Evolutionary conservation across 2,329 filamentous ascomycete genomes (phyloP).

Genomic region (Colletotrichum plurivorum): DNA sequence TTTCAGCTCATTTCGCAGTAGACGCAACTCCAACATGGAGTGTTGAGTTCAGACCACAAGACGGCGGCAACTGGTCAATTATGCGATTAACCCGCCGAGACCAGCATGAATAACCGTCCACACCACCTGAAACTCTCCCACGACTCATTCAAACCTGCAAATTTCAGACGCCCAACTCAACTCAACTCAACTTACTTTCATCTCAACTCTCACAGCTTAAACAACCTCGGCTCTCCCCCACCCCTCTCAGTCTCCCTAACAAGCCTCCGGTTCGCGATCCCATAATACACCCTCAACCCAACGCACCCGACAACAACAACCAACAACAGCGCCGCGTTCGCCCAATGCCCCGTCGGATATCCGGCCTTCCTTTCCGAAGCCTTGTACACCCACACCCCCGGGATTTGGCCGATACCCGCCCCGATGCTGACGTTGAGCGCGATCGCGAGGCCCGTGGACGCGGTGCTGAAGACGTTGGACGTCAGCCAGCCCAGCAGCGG

Average conservation of each 20-base stretch:
- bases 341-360: conserved; percentile 80
- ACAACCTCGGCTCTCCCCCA: conserved; percentile 54
- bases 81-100: too few species aligned
- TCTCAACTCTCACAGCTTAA: conserved; percentile 51
- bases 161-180: background rate
- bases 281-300: conserved; percentile 70
- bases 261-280: conserved; percentile 58
- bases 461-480: conserved; percentile 71
- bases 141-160: background rate
- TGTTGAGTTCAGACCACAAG: background rate
- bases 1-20: too few species aligned
- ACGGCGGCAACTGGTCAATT: too few species aligned
- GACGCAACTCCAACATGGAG: background rate
- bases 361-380: conserved; percentile 70
- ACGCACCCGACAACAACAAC: conserved; percentile 70
- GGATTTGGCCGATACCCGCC: conserved; percentile 78
- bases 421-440: conserved; percentile 78
- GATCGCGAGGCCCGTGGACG: conserved; percentile 76
- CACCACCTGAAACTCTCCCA: background rate
- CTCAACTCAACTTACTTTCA: too few species aligned
- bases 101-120: background rate
- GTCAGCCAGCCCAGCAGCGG: conserved; percentile 60
- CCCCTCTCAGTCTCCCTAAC: conserved; percentile 47
- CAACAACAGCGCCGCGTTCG: conserved; percentile 72
- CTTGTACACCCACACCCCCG: conserved; percentile 82